Conservation (phyloP, 257 asterid genomes). For the Petunia secreta region DNA sequence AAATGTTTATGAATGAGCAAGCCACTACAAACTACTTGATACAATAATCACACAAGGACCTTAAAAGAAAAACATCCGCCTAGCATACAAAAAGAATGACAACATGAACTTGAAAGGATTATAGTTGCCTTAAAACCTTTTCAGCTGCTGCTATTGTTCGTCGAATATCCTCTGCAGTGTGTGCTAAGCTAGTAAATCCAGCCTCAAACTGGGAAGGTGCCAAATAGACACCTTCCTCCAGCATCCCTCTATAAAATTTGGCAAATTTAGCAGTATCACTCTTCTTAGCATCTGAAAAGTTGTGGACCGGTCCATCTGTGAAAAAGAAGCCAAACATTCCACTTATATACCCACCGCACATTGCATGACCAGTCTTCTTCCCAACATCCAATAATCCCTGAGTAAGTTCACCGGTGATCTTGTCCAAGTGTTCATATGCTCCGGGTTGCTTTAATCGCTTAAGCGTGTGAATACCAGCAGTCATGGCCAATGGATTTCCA, state of each 20-base stretch:
- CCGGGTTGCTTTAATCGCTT: conserved; percentile 73
- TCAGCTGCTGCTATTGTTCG: conserved; percentile 83
- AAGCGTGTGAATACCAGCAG: conserved; percentile 94
- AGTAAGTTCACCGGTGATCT: conserved; percentile 68
- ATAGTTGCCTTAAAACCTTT: conserved; percentile 56
- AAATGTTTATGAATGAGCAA: neutral
- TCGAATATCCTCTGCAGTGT: conserved; percentile 73
- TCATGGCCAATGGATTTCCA: conserved; percentile 97
- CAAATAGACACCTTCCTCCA: conserved; percentile 88
- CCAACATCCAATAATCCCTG: conserved; percentile 77
- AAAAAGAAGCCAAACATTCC: conserved; percentile 97
- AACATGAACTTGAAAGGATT: neutral
- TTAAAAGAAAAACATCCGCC: neutral
- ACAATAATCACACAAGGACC: neutral
- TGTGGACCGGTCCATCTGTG: conserved; percentile 77
- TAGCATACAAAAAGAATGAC: neutral
- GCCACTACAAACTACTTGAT: neutral
- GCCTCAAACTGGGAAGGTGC: conserved; percentile 99
- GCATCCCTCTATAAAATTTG: conserved; percentile 76
- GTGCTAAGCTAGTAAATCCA: conserved; percentile 89
- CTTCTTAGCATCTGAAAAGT: conserved; percentile 87
- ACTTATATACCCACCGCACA: conserved; percentile 71
- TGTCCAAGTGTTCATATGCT: conserved; percentile 69
- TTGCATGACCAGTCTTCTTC: conserved; percentile 87
- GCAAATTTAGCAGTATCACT: conserved; percentile 81